These are phyloP conservation scores for Musa troglodytarum DNA, from an alignment of 176 grass and related monocot species.

Conservation along the genomic window DNA sequence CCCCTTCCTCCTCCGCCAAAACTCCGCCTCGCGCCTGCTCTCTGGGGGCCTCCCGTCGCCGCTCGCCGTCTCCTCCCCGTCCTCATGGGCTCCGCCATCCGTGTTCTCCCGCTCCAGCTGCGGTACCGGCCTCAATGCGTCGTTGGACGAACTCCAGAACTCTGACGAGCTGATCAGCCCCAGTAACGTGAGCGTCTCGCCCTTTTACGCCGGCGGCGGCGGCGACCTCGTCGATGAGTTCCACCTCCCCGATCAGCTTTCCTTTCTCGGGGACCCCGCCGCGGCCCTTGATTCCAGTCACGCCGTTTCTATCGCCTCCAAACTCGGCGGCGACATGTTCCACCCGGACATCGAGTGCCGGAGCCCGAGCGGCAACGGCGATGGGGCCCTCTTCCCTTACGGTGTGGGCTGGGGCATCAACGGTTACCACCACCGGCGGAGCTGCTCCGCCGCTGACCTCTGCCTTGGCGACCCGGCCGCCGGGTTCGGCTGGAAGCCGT, in stretches of 20 bases:
- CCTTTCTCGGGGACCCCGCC: slow-evolving; percentile 49
- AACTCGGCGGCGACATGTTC: slow-evolving; percentile 16
- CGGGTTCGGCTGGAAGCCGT: slow-evolving; percentile 62
- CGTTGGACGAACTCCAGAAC: slow-evolving; percentile 18
- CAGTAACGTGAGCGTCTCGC: slow-evolving; percentile 21
- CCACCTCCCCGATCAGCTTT: slow-evolving; percentile 72
- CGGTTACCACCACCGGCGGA: slow-evolving; percentile 44
- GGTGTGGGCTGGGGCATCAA: slow-evolving; percentile 12
- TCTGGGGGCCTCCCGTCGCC: slow-evolving; percentile 32
- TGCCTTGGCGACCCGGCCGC: slow-evolving; percentile 35
- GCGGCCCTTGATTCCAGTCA: neutral
- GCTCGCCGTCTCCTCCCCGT: slow-evolving; percentile 63
- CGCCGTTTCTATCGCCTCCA: neutral
- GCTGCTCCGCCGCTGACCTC: slow-evolving; percentile 53
- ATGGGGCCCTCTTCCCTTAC: slow-evolving; percentile 30
- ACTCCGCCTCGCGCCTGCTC: slow-evolving; percentile 33
- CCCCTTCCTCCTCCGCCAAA: slow-evolving; percentile 46
- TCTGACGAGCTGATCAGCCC: slow-evolving; percentile 55
- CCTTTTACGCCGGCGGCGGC: slow-evolving; percentile 32
- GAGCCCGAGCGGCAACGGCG: slow-evolving; percentile 26
- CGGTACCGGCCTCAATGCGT: slow-evolving; percentile 30
- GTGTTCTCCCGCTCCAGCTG: slow-evolving; percentile 58
- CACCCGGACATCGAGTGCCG: slow-evolving; percentile 37
- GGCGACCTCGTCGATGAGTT: slow-evolving; percentile 42
- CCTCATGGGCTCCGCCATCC: slow-evolving; percentile 45